Base-by-base conservation (phyloP, 225 moss, liverwort and hornwort species). In the Antitrichia curtipendula region DNA sequence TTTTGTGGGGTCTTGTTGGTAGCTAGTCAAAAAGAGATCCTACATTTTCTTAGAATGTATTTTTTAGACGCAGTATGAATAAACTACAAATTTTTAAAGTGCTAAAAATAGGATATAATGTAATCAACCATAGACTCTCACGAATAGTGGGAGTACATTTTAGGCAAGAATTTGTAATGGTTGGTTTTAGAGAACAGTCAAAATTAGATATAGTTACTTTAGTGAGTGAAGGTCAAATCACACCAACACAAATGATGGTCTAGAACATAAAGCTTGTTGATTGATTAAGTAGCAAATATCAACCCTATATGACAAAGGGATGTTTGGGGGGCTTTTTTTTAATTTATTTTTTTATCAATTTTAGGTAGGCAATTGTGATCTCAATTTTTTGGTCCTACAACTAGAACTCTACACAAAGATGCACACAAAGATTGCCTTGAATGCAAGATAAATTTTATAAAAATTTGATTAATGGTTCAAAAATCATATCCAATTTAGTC, bases 291-390 rank as follows among this genome's bases (percentile, higher is more conserved):
- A 24, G 13, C 4, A 38, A 69, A 40, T 13, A 13, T 38, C 7
- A 68, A 38, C 2, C 7, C 13, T 13, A 23, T 38, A 66, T 66
- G n/a, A 66, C 3, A 7, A 0, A 66, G 23, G 23, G 7, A 1
- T 38, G n/a, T 66, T 66, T 22, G 0, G 2, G 7, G 41, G 8
- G 4, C 13, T 8, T 40, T 34, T 45, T 13, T 43, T 45, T 17
- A 45, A 29, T 28, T 28, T 72, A n/a, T n/a, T 12, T 8, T 40
- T 34, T 45, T 13, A 71, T 45, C 28, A 45, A 29, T 28, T 28
- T 72, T 28, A 6, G 10, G 2, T 2, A 28, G 0, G 3, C 14
- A 24, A 70, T 41, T 25, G 3, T 0, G 0, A 71, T 16, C 9
- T 27, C 9, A 27, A 9, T 9, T 9, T 25, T 41, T 25, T 8